Evolutionary conservation across 345 rosid genomes (phyloP), one percentile per base, ranked within the genome.

Genomic region (Erysimum cheiranthoides): DNA sequence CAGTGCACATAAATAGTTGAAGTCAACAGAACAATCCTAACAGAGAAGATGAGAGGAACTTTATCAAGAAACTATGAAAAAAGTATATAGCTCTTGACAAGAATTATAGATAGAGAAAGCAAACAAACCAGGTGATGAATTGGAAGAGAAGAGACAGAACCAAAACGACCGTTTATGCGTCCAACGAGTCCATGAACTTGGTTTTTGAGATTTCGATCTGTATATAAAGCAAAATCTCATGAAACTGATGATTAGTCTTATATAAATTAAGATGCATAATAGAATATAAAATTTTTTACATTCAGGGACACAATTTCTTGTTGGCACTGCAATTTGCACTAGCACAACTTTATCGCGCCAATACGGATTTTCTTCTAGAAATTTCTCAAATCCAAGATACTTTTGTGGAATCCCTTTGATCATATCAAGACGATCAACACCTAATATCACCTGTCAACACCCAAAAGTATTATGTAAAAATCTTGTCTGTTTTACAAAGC

Each of bases 181-280:
- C 98, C 98, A 76, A 88, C 98, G 70, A 93, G 90, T 81, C 86
- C 97, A 82, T 93, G 98, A 78, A 90, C 97, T 82, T 93, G 94
- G 74, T 87, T 84, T 59, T 95, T 93, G 51, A 93, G 88, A 71
- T 87, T 93, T 82, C 86, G 94, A 82, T 93, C 78, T 74, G 72
- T 57, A 57, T 14, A 53, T n/a, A 27, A 47, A 28, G 32, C n/a
- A 53, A 11, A 52, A 49, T 49, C 27, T 49, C 27, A 49, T 49
- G 1, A 17, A 49, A 49, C 18, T 49, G 27, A 17, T 17, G 27
- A 8, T 49, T 2, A 17, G 8, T 45, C 9, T n/a, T 45, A 3
- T 46, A 16, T 49, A 61, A 63, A 12, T 39, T 30, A 11, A 34
- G 3, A 36, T 46, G 50, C 35, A 49, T 6, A 61, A 66, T 1